Evolutionary conservation across 2,329 filamentous ascomycete genomes (phyloP).

Genomic region (Cladosporium sp.): DNA sequence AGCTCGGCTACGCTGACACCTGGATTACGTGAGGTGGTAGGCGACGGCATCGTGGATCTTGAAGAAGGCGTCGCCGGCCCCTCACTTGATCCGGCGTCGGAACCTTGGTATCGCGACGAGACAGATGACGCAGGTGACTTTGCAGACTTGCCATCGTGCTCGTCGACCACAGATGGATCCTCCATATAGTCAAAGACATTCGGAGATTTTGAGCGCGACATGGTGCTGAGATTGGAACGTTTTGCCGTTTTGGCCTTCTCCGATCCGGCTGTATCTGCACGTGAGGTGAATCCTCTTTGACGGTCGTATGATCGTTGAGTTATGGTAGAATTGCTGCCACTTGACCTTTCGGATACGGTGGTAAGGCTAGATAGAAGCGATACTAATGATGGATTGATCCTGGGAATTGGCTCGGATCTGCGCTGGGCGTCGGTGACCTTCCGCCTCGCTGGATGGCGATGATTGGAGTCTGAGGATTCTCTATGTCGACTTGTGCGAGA

Average conservation of each 20-base stretch:
- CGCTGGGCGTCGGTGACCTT: slow-evolving; percentile 27
- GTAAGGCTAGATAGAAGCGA: slow-evolving; percentile 39
- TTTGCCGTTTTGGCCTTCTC: slow-evolving; percentile 13
- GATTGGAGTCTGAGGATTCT: slow-evolving; percentile 15
- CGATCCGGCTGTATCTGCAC: not conserved
- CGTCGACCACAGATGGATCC: slow-evolving; percentile 14
- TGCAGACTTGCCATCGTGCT: slow-evolving; percentile 19
- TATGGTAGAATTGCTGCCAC: slow-evolving; percentile 42
- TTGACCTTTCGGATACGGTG: slow-evolving; percentile 35
- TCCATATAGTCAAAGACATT: slow-evolving; percentile 29
- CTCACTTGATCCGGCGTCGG: slow-evolving; percentile 27
- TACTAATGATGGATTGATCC: slow-evolving; percentile 35
- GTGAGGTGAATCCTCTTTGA: slow-evolving; percentile 14
- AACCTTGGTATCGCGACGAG: slow-evolving; percentile 28
- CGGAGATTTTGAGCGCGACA: slow-evolving; percentile 15
- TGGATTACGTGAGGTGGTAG: slow-evolving; percentile 17
- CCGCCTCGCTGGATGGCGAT: slow-evolving; percentile 26
- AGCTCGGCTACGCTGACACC: slow-evolving; percentile 26
- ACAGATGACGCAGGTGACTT: slow-evolving; percentile 20
- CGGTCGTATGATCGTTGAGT: slow-evolving; percentile 39
- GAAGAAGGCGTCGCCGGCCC: slow-evolving; percentile 27
- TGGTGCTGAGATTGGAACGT: not conserved
- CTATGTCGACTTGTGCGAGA: slow-evolving; percentile 11
- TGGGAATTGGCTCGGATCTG: slow-evolving; percentile 27
- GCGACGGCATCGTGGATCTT: slow-evolving; percentile 27